Conservation (phyloP, 352 stramenopile species). For the Pythium phragmitis region DNA sequence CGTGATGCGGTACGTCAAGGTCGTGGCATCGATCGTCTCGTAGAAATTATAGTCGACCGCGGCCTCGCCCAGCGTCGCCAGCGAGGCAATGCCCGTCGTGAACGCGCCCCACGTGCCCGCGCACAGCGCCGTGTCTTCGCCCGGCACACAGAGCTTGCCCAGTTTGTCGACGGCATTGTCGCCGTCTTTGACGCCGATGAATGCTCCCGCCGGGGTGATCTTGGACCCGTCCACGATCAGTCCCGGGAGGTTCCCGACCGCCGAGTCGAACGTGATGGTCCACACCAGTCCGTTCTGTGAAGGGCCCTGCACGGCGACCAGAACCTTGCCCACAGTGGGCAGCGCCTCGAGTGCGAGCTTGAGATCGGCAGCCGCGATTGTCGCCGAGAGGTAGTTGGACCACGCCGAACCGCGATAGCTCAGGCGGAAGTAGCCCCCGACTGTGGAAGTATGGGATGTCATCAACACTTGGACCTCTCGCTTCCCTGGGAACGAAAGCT, state of each 20-base stretch:
- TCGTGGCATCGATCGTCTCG: constrained; percentile 56
- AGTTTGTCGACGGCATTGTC: constrained; percentile 65
- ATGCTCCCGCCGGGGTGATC: constrained; percentile 42
- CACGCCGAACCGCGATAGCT: constrained; percentile 72
- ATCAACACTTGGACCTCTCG: constrained; percentile 76
- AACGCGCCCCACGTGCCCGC: constrained; percentile 46
- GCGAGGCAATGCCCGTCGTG: constrained; percentile 33
- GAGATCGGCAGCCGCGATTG: constrained; percentile 35
- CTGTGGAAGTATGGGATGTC: constrained; percentile 42
- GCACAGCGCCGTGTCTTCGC: constrained; percentile 35
- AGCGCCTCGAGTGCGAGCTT: constrained; percentile 61
- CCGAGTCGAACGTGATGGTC: constrained; percentile 80
- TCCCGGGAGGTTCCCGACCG: constrained; percentile 53
- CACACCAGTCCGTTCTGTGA: constrained; percentile 55
- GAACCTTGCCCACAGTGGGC: constrained; percentile 61
- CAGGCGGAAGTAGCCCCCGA: constrained; percentile 68
- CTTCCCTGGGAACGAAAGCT: constrained; percentile 50
- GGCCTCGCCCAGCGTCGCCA: constrained; percentile 46
- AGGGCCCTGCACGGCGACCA: constrained; percentile 30
- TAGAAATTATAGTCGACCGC: constrained; percentile 69
- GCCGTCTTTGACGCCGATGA: constrained; percentile 67
- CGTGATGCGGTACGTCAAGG: constrained; percentile 67
- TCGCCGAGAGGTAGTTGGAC: constrained; percentile 63
- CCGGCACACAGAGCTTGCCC: constrained; percentile 45
- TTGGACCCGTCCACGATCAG: constrained; percentile 61